phyloP scores from a whole-genome alignment of 805 yeast species.

The Spathaspora gorwiae region DNA sequence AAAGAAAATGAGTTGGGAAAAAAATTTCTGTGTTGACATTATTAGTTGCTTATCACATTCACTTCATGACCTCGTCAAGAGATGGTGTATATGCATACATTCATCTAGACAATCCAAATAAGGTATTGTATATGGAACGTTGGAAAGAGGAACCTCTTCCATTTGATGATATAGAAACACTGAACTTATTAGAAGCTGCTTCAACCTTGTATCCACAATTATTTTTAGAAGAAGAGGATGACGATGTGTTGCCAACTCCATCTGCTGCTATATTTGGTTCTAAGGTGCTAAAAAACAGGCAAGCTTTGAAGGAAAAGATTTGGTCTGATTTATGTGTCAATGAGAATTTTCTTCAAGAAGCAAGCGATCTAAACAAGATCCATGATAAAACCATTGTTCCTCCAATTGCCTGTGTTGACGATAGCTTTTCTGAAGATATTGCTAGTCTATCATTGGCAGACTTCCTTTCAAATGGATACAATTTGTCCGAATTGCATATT shows the following conservation, averaged over 20 bases:
- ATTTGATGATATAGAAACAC: conserved; percentile 40
- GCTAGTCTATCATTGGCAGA: conserved; percentile 24
- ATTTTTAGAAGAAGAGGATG: conserved; percentile 32
- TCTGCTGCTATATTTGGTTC: conserved; percentile 34
- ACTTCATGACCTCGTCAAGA: conserved; percentile 5
- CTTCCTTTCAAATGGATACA: conserved; percentile 31
- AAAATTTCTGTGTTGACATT: neutral
- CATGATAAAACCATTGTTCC: conserved; percentile 30
- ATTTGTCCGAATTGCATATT: conserved; percentile 10
- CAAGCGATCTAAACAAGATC: conserved; percentile 7
- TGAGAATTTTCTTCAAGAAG: conserved; percentile 20
- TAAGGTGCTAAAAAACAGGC: conserved; percentile 31
- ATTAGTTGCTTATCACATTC: neutral
- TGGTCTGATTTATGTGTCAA: conserved; percentile 34
- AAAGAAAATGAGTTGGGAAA: neutral
- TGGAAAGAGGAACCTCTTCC: conserved; percentile 40
- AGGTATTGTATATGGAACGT: conserved; percentile 36
- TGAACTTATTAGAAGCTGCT: conserved; percentile 32
- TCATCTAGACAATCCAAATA: conserved; percentile 36
- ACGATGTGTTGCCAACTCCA: conserved; percentile 33
- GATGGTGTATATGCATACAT: conserved; percentile 25
- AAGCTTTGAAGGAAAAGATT: conserved; percentile 22
- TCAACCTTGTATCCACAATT: conserved; percentile 31
- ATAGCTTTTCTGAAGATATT: neutral
- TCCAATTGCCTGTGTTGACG: conserved; percentile 16